phyloP scores from a whole-genome alignment of 192 early-diverging fungal species.

The Paraglomus occultum region DNA sequence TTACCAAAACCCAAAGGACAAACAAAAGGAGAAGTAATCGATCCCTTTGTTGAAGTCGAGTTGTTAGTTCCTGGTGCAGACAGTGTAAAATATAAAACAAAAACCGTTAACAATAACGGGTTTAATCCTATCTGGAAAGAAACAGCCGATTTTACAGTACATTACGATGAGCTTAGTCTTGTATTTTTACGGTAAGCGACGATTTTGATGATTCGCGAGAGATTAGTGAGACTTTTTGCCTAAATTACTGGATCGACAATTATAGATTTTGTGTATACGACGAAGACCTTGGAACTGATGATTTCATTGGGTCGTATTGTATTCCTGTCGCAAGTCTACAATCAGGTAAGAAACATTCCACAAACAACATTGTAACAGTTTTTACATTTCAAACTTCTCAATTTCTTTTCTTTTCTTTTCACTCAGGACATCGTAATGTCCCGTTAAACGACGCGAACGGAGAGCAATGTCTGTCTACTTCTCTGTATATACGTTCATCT shows the following conservation, averaged over 20 bases:
- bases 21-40: conserved; percentile 46
- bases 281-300: conserved; percentile 40
- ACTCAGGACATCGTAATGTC: conserved; percentile 64
- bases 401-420: neutral
- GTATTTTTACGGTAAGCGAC: conserved; percentile 38
- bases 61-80: conserved; percentile 43
- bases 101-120: conserved; percentile 54
- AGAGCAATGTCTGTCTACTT: conserved; percentile 61
- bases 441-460: conserved; percentile 62
- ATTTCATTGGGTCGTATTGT: conserved; percentile 44
- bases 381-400: neutral
- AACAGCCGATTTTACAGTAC: conserved; percentile 36
- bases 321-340: conserved; percentile 43
- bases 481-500: conserved; percentile 50
- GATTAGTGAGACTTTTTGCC: no score
- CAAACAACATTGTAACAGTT: neutral
- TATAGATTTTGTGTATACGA: conserved; percentile 39
- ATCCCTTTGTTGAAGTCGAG: conserved; percentile 65
- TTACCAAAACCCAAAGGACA: conserved; percentile 62
- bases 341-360: conserved; percentile 2
- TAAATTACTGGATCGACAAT: no score
- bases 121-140: conserved; percentile 48
- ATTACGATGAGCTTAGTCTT: conserved; percentile 40
- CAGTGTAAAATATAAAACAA: conserved; percentile 49
- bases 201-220: no score